phyloP scores from a whole-genome alignment of 805 yeast species.

The Ogataea parapolymorpha region DNA sequence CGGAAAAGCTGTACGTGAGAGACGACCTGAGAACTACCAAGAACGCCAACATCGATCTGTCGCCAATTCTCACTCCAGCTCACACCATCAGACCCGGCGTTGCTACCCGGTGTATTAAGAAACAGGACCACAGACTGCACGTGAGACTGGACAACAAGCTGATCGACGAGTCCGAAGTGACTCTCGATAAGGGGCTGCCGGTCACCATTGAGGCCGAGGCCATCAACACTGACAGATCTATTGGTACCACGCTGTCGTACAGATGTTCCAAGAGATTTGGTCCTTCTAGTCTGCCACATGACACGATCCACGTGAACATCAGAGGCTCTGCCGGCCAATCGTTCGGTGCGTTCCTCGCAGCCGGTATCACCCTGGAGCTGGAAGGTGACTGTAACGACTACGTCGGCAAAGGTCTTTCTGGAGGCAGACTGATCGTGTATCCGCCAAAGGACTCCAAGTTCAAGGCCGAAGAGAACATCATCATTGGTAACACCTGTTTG shows the following conservation, averaged over 20 bases:
- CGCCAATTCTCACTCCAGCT: constrained; percentile 95
- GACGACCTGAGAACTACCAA: constrained; percentile 84
- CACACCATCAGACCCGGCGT: constrained; percentile 96
- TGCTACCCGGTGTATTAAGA: constrained; percentile 85
- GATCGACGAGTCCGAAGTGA: constrained; percentile 91
- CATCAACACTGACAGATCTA: constrained; percentile 92
- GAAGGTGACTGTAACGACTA: constrained; percentile 98
- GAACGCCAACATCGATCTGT: constrained; percentile 85
- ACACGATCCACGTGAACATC: constrained; percentile 89
- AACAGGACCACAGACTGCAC: constrained; percentile 91
- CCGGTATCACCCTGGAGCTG: constrained; percentile 90
- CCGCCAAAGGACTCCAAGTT: constrained; percentile 83
- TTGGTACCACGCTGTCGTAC: constrained; percentile 93
- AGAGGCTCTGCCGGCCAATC: constrained; percentile 97
- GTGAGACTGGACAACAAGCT: constrained; percentile 93
- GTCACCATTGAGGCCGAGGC: constrained; percentile 91
- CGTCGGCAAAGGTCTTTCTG: constrained; percentile 95
- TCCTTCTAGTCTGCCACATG: constrained; percentile 90
- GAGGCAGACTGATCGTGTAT: constrained; percentile 88
- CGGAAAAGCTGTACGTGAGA: constrained; percentile 83
- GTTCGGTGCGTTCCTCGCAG: constrained; percentile 95
- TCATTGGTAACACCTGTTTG: constrained; percentile 95
- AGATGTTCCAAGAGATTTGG: constrained; percentile 92
- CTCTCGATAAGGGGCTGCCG: constrained; percentile 95
- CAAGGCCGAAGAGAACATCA: constrained; percentile 93